Evolutionary conservation across 2,329 filamentous ascomycete genomes (phyloP).

Genomic region (Escovopsis sp.): DNA sequence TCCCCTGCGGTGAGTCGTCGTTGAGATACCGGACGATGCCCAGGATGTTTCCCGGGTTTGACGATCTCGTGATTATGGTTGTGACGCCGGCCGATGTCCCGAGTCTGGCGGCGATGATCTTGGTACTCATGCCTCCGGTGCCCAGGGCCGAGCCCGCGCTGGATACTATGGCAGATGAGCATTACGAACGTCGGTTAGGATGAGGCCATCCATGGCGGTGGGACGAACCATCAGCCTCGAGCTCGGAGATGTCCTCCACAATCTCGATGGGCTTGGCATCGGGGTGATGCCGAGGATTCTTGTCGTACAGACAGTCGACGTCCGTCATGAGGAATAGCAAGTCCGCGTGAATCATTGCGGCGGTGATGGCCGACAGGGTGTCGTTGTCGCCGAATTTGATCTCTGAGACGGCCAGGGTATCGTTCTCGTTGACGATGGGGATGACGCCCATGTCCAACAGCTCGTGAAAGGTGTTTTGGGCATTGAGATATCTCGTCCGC

Average conservation of each 20-base stretch:
- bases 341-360: slow-evolving; percentile 93
- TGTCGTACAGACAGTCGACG: slow-evolving; percentile 93
- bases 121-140: slow-evolving; percentile 94
- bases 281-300: slow-evolving; percentile 74
- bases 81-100: slow-evolving; percentile 92
- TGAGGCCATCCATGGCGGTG: neutral
- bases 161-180: slow-evolving; percentile 44
- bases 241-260: slow-evolving; percentile 70
- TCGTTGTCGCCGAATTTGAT: slow-evolving; percentile 99
- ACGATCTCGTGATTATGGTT: slow-evolving; percentile 86
- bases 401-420: slow-evolving; percentile 89
- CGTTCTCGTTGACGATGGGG: slow-evolving; percentile 97
- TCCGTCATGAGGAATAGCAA: slow-evolving; percentile 98
- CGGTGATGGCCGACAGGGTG: slow-evolving; percentile 89
- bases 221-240: slow-evolving; percentile 61
- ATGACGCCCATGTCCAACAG: slow-evolving; percentile 90
- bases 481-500: slow-evolving; percentile 68
- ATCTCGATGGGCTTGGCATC: slow-evolving; percentile 85
- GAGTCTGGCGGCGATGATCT: slow-evolving; percentile 83
- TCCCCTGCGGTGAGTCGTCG: neutral
- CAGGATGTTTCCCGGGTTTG: slow-evolving; percentile 82
- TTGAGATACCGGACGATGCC: slow-evolving; percentile 62
- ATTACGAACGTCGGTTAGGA: neutral
- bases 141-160: slow-evolving; percentile 77
- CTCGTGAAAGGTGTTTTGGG: slow-evolving; percentile 86